Conservation (phyloP, 73 alveolate genomes). For the Stentor coeruleus region DNA sequence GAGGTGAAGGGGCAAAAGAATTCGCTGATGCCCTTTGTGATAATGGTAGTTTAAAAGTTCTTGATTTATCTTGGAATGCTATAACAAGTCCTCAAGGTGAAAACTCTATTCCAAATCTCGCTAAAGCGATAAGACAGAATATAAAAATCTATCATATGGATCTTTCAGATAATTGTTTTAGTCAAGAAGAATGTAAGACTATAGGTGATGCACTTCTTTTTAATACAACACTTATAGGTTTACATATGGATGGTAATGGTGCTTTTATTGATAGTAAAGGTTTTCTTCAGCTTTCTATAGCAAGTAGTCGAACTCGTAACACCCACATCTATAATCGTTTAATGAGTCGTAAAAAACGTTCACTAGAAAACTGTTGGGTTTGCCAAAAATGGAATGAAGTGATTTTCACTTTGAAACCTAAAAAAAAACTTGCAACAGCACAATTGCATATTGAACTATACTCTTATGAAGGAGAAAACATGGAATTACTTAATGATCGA, state of each 20-base stretch:
- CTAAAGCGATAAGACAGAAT: not conserved
- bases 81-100: not conserved
- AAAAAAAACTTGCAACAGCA: not conserved
- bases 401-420: not conserved
- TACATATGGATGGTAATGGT: constrained; percentile 4
- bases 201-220: not conserved
- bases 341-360: not conserved
- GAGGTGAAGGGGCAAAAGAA: constrained; percentile 14
- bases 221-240: not conserved
- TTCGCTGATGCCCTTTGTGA: not conserved
- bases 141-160: constrained; percentile 1
- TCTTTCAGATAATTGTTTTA: not conserved
- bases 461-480: not conserved
- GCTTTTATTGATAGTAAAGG: not conserved
- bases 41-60: not conserved
- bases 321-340: not conserved
- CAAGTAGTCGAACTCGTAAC: not conserved
- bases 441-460: not conserved
- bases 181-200: not conserved
- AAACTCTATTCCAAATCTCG: not conserved
- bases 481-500: not conserved
- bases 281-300: not conserved
- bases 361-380: constrained; percentile 8
- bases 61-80: not conserved
- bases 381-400: constrained; percentile 19